Base-by-base conservation (phyloP, 2,329 filamentous ascomycete species). In the Exophiala aquamarina region DNA sequence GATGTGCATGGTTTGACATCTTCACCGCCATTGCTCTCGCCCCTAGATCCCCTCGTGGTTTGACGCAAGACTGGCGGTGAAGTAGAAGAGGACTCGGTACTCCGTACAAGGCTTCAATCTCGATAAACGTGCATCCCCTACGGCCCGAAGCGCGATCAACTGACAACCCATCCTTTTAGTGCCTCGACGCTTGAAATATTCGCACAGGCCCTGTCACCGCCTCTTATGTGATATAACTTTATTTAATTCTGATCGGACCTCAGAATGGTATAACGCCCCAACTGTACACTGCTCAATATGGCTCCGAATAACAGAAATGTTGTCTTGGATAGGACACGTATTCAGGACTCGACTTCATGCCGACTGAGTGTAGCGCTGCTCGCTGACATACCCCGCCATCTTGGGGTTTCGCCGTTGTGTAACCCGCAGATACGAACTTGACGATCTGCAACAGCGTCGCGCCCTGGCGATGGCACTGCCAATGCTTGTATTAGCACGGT, bases 1-100 rank as follows among this genome's bases (percentile, higher is more conserved):
- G 29, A 21, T 35, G 23, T 20, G 13, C 19, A 14, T 14, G 21
- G n/a, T n/a, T 28, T 26, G 21, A 26, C 32, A 34, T 15, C 29
- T 34, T 49, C 50, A 49, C 50, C 50, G 50, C 50, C 38, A 33
- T 17, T 33, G 38, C 37, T n/a, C 17, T 20, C 17, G n/a, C 11
- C 11, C 29, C 20, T 10, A 13, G 19, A 18, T 31, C 23, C 35
- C n/a, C 46, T 48, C 43, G 50, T 50, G 37, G 41, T 35, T 40
- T 53, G 50, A 53, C 50, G 50, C 50, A 53, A 53, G 46, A 47
- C 21, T 47, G 46, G 50, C 50, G 46, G 46, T 53, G 47, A 53
- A 43, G 14, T 14, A 17, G 4, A 20, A 43, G 17, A 26, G 4
- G n/a, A n/a, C n/a, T n/a, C n/a, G n/a, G n/a, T n/a, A n/a, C n/a